Evolutionary conservation across 108 stramenopile species (phyloP).

Genomic region (Conticribra weissflogii): DNA sequence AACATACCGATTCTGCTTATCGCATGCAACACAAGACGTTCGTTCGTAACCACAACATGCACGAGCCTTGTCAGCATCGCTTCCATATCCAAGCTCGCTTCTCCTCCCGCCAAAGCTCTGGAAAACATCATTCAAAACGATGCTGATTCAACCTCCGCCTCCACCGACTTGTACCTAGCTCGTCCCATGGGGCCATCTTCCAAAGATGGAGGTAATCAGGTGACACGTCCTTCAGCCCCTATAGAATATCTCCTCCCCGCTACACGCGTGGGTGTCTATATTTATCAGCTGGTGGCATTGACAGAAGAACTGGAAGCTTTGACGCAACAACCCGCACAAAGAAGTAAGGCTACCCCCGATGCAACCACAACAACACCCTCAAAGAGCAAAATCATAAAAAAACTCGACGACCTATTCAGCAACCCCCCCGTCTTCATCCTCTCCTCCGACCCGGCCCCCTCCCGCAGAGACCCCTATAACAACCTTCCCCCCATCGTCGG

Average conservation of each 20-base stretch:
- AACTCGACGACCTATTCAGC: slow-evolving; percentile 27
- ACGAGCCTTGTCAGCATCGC: not conserved
- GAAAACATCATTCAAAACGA: not conserved
- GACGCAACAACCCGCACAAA: too few species aligned
- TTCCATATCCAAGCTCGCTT: not conserved
- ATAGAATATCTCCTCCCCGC: slow-evolving; percentile 59
- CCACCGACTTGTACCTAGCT: slow-evolving; percentile 15
- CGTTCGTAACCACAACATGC: not conserved
- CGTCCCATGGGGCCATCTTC: slow-evolving; percentile 5
- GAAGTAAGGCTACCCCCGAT: too few species aligned
- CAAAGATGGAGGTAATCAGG: not conserved
- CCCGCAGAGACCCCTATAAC: slow-evolving; percentile 42
- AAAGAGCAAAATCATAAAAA: slow-evolving; percentile 1
- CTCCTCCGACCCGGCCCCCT: slow-evolving; percentile 24
- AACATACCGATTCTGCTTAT: not conserved
- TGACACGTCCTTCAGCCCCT: slow-evolving; percentile 47
- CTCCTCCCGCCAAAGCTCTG: slow-evolving; percentile 12
- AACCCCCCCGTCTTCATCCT: slow-evolving; percentile 27
- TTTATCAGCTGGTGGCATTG: slow-evolving; percentile 42
- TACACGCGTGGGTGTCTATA: slow-evolving; percentile 56
- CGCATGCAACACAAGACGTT: not conserved
- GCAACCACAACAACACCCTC: too few species aligned
- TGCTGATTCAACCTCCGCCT: not conserved
- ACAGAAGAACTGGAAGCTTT: slow-evolving; percentile 41
- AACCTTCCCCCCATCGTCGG: slow-evolving; percentile 37